These are phyloP conservation scores for Tetrahymena elliotti DNA, from an alignment of 73 alveolate species.

Conservation along the genomic window DNA sequence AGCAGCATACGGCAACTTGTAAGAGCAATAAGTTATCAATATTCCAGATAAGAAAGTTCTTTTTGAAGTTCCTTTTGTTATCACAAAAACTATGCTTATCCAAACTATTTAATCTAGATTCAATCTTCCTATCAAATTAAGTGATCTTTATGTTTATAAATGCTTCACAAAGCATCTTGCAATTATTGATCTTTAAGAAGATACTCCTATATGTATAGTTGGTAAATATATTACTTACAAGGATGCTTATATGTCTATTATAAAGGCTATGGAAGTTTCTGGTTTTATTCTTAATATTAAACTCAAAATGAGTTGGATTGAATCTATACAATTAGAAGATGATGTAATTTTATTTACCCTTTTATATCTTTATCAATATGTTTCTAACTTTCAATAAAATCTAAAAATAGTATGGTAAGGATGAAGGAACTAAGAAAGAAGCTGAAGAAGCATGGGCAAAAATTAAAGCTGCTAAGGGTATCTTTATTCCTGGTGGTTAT, in stretches of 20 bases:
- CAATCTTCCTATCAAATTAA: background rate
- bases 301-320: constrained; percentile 21
- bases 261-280: constrained; percentile 46
- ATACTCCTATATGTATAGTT: constrained; percentile 3
- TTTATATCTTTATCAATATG: background rate
- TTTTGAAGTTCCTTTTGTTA: background rate
- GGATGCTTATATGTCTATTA: constrained; percentile 43
- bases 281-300: background rate
- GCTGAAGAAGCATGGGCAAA: background rate
- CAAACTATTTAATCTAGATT: background rate
- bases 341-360: background rate
- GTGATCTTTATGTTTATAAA: background rate
- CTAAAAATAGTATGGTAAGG: background rate
- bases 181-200: background rate
- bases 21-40: background rate
- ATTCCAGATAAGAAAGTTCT: background rate
- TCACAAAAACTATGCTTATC: background rate
- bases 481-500: constrained; percentile 55
- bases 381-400: background rate
- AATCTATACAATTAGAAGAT: constrained; percentile 4
- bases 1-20: background rate
- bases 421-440: background rate
- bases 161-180: background rate
- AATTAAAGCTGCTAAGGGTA: background rate
- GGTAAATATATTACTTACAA: constrained; percentile 45